A percentile compares a stretch with the other conserved stretches of the same genome.
These are phyloP conservation scores for Pythium myriotylum DNA, from an alignment of 352 stramenopile genomes.

Conservation along the genomic window DNA sequence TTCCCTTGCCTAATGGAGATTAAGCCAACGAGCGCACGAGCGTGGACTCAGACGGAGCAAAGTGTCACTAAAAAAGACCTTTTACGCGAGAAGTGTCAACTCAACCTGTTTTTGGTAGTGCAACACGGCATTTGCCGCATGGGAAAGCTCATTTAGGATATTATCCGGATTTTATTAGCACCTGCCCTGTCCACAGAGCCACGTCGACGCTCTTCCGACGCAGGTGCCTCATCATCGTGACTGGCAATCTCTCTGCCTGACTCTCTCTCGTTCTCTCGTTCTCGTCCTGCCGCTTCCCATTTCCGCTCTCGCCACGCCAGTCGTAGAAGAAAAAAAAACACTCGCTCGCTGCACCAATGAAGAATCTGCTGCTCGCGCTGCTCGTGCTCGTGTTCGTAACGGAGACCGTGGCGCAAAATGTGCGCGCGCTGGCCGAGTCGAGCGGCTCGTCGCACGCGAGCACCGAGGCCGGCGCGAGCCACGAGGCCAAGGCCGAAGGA, in stretches of 20 bases:
- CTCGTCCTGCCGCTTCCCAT: constrained; percentile 15
- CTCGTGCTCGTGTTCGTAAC: not conserved
- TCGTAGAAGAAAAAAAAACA: too few species aligned
- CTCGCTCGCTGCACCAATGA: too few species aligned
- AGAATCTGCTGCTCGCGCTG: not conserved
- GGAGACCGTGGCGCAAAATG: not conserved
- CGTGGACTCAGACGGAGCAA: too few species aligned
- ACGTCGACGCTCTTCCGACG: too few species aligned
- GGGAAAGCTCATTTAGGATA: not conserved
- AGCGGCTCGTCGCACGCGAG: constrained; percentile 7
- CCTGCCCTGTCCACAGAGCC: too few species aligned
- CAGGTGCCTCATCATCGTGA: not conserved
- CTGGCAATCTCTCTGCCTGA: not conserved
- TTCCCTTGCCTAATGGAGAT: not conserved
- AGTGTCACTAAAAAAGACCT: not conserved
- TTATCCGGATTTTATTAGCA: constrained; percentile 18
- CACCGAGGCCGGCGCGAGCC: not conserved
- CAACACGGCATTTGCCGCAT: not conserved
- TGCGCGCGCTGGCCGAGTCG: not conserved
- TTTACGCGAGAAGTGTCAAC: constrained; percentile 5
- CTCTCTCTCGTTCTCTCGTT: not conserved
- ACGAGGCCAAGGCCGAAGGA: constrained; percentile 10
- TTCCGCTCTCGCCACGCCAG: constrained; percentile 4
- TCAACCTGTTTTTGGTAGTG: not conserved
- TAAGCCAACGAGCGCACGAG: not conserved